Evolutionary conservation across 345 rosid genomes (phyloP), one percentile per base, ranked within the genome.

Genomic region (Microcos paniculata): DNA sequence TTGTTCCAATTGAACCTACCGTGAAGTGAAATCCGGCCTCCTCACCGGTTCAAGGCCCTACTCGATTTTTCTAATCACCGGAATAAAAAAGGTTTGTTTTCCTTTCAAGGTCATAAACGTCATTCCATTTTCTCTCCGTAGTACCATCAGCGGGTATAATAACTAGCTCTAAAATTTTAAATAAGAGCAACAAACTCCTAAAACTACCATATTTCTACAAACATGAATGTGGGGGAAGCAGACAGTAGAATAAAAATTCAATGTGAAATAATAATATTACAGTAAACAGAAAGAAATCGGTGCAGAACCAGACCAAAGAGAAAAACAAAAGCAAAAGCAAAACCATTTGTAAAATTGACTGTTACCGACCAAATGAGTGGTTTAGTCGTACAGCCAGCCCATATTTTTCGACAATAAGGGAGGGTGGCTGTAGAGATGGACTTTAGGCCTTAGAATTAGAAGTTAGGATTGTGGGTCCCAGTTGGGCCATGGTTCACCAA

Each of bases 401-500:
- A 80, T 66, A 35, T 66, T 52, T 66, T 80, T n/a, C 61, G 51
- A 40, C 35, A 62, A 33, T 8, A 30, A 33, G 30, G 26, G 10
- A 57, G 42, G 38, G 21, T 24, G 43, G 65, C n/a, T n/a, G n/a
- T n/a, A n/a, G n/a, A n/a, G n/a, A n/a, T n/a, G 77, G 59, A 24
- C 73, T n/a, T 28, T 59, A 16, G 64, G 28, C 26, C 46, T n/a
- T 63, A 38, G 23, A 46, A 24, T n/a, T 63, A 38, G 23, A 46
- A 24, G 58, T 40, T 49, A 28, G 49, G 52, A 31, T 48, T 51
- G 79, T 11, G 73, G 80, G 35, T 57, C 58, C 33, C 13, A 2
- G 66, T 55, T 65, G 79, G 75, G 68, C 46, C 74, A 8, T 72
- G 75, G 43, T 63, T 71, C 80, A n/a, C 76, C 59, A 40, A 68